phyloP scores from a whole-genome alignment of 2,329 filamentous ascomycete genomes.

The Colletotrichum lindemuthianum region DNA sequence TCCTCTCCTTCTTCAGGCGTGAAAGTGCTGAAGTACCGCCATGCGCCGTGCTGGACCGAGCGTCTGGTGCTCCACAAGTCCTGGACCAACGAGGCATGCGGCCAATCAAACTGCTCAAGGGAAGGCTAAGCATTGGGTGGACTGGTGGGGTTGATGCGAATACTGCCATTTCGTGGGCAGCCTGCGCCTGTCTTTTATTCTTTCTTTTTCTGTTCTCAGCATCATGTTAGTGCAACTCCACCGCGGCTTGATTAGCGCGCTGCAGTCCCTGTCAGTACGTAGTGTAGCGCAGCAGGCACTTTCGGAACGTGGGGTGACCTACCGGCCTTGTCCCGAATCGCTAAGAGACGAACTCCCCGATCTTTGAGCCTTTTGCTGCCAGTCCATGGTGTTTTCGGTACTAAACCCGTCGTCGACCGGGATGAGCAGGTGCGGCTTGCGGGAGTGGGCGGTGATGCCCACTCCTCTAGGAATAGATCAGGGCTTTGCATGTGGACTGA shows the following conservation, averaged over 20 bases:
- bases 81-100: neutral
- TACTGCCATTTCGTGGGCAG: neutral
- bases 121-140: neutral
- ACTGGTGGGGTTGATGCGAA: conserved; percentile 13
- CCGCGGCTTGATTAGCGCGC: no score
- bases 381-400: no score
- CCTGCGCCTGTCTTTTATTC: no score
- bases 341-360: no score
- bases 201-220: neutral
- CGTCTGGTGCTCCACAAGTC: neutral
- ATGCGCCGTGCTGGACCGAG: no score
- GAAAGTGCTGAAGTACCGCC: no score
- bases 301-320: conserved; percentile 15
- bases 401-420: no score
- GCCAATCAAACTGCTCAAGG: neutral
- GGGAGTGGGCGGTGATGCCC: conserved; percentile 6
- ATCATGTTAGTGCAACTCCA: no score
- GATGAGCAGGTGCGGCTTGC: no score
- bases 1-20: conserved; percentile 34
- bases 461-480: conserved; percentile 1
- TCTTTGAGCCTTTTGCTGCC: no score
- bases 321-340: no score
- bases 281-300: neutral
- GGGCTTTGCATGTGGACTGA: neutral
- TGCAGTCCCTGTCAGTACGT: no score